Evolutionary conservation across 805 yeast species (phyloP).

Genomic region (Kluyveromyces aestuarii): DNA sequence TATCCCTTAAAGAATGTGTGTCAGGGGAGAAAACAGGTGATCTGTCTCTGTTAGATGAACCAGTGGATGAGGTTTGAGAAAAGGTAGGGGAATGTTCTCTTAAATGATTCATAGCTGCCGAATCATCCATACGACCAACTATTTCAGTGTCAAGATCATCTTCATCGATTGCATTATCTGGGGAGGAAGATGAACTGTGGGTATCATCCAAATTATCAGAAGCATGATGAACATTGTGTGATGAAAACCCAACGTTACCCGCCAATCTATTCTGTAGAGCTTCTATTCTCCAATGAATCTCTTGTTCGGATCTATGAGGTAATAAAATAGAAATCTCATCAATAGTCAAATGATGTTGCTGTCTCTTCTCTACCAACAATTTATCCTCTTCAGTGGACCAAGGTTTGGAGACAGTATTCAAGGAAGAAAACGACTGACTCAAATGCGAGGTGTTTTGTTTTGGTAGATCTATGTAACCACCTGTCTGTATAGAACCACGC

Average conservation of each 20-base stretch:
- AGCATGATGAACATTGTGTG: constrained; percentile 10
- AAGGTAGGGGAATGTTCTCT: constrained; percentile 6
- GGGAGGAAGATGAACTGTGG: constrained; percentile 4
- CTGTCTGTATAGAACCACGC: constrained; percentile 4
- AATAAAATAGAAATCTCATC: constrained; percentile 67
- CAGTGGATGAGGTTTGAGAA: constrained; percentile 5
- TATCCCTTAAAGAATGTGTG: constrained; percentile 4
- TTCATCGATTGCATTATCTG: constrained; percentile 16
- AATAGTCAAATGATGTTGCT: constrained; percentile 51
- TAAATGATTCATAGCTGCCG: neutral
- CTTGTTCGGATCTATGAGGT: constrained; percentile 66
- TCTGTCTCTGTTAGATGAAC: constrained; percentile 7
- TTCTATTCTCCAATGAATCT: constrained; percentile 56
- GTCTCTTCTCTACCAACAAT: constrained; percentile 42
- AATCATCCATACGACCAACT: constrained; percentile 4
- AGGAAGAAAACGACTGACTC: neutral
- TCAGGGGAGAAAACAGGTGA: constrained; percentile 9
- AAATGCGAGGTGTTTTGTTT: neutral
- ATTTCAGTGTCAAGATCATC: constrained; percentile 13
- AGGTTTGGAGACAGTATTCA: constrained; percentile 6
- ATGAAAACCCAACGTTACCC: constrained; percentile 1
- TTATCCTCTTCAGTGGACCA: constrained; percentile 68
- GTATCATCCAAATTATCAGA: neutral
- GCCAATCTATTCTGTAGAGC: constrained; percentile 20
- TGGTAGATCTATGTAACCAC: constrained; percentile 5